phyloP scores from a whole-genome alignment of 2,329 filamentous ascomycete genomes.

The Alternaria brassicae region DNA sequence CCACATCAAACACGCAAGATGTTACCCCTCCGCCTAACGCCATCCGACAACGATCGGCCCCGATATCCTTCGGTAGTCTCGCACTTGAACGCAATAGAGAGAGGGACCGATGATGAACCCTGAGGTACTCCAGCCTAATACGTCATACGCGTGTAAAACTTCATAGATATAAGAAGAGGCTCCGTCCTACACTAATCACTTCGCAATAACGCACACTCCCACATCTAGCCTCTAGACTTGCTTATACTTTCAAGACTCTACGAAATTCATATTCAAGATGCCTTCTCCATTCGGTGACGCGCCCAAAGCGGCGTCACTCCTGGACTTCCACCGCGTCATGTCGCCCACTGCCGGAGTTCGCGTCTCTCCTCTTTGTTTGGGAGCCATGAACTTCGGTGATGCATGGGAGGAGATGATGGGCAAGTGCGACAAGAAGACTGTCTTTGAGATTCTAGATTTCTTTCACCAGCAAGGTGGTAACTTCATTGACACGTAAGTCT shows the following conservation, averaged over 20 bases:
- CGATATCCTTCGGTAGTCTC: conserved; percentile 1
- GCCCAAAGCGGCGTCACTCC: conserved; percentile 46
- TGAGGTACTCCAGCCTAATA: background rate
- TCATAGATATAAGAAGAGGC: conserved; percentile 4
- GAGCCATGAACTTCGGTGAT: conserved; percentile 63
- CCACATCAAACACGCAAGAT: background rate
- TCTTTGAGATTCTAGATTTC: conserved; percentile 57
- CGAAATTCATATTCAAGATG: conserved; percentile 16
- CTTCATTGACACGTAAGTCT: conserved; percentile 59
- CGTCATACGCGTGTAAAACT: conserved; percentile 12
- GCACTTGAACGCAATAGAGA: background rate
- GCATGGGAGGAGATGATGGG: conserved; percentile 55
- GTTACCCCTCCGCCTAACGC: conserved; percentile 16
- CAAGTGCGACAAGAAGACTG: conserved; percentile 54
- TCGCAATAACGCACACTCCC: background rate
- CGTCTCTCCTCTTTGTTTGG: conserved; percentile 62
- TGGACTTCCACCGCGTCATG: conserved; percentile 62
- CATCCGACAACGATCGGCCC: conserved; percentile 5
- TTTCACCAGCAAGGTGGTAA: conserved; percentile 59
- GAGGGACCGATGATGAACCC: background rate
- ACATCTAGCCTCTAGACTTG: background rate
- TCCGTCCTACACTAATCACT: background rate
- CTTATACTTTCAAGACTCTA: background rate
- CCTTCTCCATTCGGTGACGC: conserved; percentile 35
- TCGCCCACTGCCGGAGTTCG: conserved; percentile 60